These are phyloP conservation scores for Coemansia pectinata DNA, from an alignment of 192 early-diverging fungal genomes.

Conservation along the genomic window DNA sequence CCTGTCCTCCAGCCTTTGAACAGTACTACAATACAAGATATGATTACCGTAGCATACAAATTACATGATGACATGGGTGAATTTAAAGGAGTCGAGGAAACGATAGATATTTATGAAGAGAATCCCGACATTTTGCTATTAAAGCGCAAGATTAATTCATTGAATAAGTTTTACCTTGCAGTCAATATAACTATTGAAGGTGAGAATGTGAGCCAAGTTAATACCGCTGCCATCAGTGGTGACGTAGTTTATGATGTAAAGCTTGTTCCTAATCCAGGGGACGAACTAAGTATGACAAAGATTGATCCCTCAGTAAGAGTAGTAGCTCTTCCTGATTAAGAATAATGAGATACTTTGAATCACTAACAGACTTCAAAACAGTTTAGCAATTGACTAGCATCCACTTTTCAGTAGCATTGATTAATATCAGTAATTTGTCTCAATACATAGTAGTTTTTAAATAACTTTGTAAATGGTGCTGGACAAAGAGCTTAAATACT, in stretches of 20 bases:
- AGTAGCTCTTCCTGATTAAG: neutral
- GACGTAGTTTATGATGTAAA: neutral
- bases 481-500: too few species aligned
- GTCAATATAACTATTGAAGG: neutral
- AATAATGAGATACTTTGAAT: too few species aligned
- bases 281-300: neutral
- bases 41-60: neutral
- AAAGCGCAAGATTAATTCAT: neutral
- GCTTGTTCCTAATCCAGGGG: neutral
- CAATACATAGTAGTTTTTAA: too few species aligned
- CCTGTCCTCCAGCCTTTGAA: neutral
- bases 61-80: neutral
- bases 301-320: neutral
- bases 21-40: neutral
- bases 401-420: neutral
- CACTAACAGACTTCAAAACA: too few species aligned
- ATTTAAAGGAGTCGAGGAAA: neutral
- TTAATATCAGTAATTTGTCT: neutral
- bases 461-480: too few species aligned
- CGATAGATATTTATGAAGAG: neutral
- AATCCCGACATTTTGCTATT: neutral
- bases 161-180: neutral
- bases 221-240: neutral
- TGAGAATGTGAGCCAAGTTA: neutral
- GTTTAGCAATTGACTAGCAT: neutral